A percentile compares a stretch with the other conserved stretches of the same genome.
phyloP scores from a whole-genome alignment of 306 rosid genomes.

The Myrica gale region DNA sequence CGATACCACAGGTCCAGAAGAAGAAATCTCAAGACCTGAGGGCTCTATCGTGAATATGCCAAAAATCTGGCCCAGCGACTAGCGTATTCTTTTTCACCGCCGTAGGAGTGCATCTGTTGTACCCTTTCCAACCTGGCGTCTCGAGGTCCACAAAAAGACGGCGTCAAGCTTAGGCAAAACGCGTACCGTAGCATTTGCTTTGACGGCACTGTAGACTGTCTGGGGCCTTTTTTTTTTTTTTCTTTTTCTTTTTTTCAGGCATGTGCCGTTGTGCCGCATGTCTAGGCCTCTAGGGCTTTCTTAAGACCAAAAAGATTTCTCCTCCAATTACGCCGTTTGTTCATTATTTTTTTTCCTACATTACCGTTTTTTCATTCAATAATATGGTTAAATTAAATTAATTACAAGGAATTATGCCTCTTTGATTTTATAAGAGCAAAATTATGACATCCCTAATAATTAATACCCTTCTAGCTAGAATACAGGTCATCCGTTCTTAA shows the following conservation, averaged over 20 bases:
- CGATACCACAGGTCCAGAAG: too few species aligned
- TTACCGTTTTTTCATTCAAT: too few species aligned
- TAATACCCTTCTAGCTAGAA: neutral
- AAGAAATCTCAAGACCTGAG: neutral
- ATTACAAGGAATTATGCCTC: too few species aligned
- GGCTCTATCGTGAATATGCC: neutral
- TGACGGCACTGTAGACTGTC: neutral
- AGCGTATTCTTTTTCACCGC: neutral
- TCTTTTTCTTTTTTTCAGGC: too few species aligned
- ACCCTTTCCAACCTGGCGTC: constrained; percentile 1
- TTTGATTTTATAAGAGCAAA: neutral
- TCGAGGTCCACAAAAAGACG: neutral
- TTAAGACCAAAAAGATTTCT: too few species aligned
- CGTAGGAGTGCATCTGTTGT: neutral
- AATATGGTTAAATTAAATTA: too few species aligned
- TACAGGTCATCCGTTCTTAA: neutral
- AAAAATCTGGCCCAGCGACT: neutral
- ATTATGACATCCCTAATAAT: neutral
- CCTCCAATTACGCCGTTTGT: too few species aligned
- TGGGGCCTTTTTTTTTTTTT: too few species aligned
- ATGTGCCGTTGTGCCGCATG: neutral
- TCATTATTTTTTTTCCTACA: too few species aligned
- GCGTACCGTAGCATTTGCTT: neutral
- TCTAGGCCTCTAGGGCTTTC: too few species aligned
- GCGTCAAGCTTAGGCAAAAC: neutral